phyloP scores from a whole-genome alignment of 148 eudicot species.

The Talinum fruticosum region DNA sequence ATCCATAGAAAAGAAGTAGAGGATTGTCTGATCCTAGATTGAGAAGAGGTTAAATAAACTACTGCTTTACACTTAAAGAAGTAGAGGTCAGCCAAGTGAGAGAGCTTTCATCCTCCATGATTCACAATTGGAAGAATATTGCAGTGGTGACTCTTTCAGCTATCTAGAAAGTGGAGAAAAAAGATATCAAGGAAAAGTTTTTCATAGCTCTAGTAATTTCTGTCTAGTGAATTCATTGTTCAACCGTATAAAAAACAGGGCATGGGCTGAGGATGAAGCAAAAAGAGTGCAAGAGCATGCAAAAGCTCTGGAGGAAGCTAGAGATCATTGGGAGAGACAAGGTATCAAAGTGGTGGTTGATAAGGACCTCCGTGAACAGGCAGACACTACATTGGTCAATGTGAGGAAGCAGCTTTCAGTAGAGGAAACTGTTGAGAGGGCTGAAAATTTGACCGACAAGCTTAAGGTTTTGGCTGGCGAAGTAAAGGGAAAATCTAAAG shows the following conservation, averaged over 20 bases:
- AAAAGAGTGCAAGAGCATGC: constrained; percentile 91
- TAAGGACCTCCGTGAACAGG: constrained; percentile 59
- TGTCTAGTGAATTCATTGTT: neutral
- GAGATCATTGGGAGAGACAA: constrained; percentile 85
- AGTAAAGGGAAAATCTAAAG: constrained; percentile 61
- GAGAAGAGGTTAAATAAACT: too few species aligned
- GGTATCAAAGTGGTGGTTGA: constrained; percentile 87
- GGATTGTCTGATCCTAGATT: too few species aligned
- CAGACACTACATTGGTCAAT: constrained; percentile 63
- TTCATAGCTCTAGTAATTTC: neutral
- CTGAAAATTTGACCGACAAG: constrained; percentile 67
- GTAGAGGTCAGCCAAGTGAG: neutral
- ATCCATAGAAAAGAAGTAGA: too few species aligned
- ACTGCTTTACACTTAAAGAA: neutral
- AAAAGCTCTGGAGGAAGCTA: constrained; percentile 82
- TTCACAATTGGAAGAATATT: neutral
- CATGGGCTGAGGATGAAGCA: constrained; percentile 99
- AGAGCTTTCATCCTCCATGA: neutral
- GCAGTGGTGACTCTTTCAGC: neutral
- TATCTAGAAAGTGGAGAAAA: neutral
- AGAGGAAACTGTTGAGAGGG: constrained; percentile 62
- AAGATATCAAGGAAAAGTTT: neutral
- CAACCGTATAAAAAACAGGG: constrained; percentile 35
- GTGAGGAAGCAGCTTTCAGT: constrained; percentile 58
- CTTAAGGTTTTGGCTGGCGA: constrained; percentile 62